Evolutionary conservation across 2,329 filamentous ascomycete genomes (phyloP).

Genomic region (Ophioceras dolichostomum): DNA sequence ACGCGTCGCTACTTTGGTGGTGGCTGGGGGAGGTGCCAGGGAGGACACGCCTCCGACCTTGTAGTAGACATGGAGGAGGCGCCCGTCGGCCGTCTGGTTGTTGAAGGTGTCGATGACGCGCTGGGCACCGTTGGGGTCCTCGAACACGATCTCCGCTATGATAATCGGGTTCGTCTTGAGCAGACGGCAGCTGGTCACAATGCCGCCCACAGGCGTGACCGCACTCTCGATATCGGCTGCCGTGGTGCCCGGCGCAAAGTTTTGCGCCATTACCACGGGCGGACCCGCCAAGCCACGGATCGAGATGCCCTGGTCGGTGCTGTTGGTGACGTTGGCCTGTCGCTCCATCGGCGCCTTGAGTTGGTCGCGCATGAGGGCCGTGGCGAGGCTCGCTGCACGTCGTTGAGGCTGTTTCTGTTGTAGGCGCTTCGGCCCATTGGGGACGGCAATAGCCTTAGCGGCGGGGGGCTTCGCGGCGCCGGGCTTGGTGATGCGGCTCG

Average conservation of each 20-base stretch:
- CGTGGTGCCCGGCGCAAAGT: slow-evolving; percentile 73
- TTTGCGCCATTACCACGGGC: slow-evolving; percentile 62
- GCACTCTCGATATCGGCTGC: slow-evolving; percentile 74
- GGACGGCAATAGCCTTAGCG: slow-evolving; percentile 2
- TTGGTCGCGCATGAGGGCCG: slow-evolving; percentile 28
- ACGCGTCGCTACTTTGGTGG: no score
- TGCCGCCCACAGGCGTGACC: slow-evolving; percentile 62
- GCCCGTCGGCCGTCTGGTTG: slow-evolving; percentile 67
- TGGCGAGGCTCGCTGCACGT: slow-evolving; percentile 27
- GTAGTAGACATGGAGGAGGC: slow-evolving; percentile 58
- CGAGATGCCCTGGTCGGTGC: slow-evolving; percentile 36
- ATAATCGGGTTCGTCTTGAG: slow-evolving; percentile 58
- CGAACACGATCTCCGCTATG: slow-evolving; percentile 66
- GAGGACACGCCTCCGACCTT: slow-evolving; percentile 36
- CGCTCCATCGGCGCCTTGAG: slow-evolving; percentile 19
- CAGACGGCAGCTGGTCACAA: slow-evolving; percentile 54
- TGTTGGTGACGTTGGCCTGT: slow-evolving; percentile 21
- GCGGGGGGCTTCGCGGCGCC: no score
- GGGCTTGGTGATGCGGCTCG: slow-evolving; percentile 31
- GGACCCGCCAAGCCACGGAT: slow-evolving; percentile 66
- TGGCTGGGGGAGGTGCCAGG: slow-evolving; percentile 17
- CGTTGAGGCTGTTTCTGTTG: slow-evolving; percentile 16
- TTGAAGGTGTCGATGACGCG: slow-evolving; percentile 66
- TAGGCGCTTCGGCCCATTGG: slow-evolving; percentile 7
- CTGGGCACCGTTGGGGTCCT: slow-evolving; percentile 60